phyloP scores from a whole-genome alignment of 495 filamentous ascomycete species.

The Neurospora sp. region DNA sequence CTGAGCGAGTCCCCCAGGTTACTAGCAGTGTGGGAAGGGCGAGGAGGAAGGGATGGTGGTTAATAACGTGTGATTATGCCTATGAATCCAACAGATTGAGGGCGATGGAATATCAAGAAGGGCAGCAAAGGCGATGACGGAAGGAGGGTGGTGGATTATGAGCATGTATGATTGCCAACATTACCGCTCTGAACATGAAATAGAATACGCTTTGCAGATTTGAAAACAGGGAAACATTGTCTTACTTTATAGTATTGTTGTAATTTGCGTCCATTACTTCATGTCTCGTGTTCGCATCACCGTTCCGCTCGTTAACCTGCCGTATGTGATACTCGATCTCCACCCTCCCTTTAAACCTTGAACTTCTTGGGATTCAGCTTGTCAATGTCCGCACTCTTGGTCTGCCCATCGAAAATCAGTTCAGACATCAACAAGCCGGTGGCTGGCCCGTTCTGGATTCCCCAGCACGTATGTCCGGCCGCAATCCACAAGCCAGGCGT shows the following conservation, averaged over 20 bases:
- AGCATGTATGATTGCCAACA: neutral
- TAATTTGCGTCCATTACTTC: neutral
- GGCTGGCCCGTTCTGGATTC: slow-evolving; percentile 89
- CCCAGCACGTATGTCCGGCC: slow-evolving; percentile 93
- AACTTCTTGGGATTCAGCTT: slow-evolving; percentile 57
- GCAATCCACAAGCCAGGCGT: slow-evolving; percentile 74
- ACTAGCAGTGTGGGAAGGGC: neutral
- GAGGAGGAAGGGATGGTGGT: neutral
- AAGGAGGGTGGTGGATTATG: neutral
- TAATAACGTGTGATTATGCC: neutral
- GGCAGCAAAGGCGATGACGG: too few relatives aligned
- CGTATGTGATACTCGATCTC: neutral
- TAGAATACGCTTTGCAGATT: neutral
- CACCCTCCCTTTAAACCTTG: slow-evolving; percentile 27
- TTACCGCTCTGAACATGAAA: neutral
- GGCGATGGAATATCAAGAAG: too few relatives aligned
- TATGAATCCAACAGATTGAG: neutral
- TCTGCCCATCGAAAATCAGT: slow-evolving; percentile 69
- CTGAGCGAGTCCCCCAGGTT: slow-evolving; percentile 1
- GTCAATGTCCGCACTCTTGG: slow-evolving; percentile 62
- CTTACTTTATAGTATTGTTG: neutral
- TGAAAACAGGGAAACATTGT: neutral
- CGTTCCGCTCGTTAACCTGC: neutral
- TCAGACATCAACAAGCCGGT: slow-evolving; percentile 86
- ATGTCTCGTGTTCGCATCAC: neutral